A percentile compares a stretch with the other conserved stretches of the same genome.
Evolutionary conservation across 2,329 filamentous ascomycete genomes (phyloP).

Genomic region (Nothophoma quercina): DNA sequence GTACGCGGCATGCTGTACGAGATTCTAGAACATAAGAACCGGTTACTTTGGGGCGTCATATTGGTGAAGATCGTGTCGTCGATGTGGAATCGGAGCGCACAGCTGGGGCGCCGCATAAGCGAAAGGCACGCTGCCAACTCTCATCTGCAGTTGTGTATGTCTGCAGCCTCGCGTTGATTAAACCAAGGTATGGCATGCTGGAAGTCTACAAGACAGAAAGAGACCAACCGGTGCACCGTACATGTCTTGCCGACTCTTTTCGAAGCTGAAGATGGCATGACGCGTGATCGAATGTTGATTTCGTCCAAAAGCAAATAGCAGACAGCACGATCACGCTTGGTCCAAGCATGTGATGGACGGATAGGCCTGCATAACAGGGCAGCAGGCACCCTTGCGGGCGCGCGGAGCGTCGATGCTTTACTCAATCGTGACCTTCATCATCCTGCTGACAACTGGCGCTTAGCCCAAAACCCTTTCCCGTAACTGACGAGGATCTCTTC

Average conservation of each 20-base stretch:
- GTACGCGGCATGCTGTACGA: not conserved
- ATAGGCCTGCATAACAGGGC: no score
- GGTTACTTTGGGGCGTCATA: not conserved
- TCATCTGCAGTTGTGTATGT: no score
- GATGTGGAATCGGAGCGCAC: not conserved
- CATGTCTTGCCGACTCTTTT: no score
- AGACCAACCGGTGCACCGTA: no score
- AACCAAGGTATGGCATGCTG: no score
- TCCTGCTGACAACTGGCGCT: conserved; percentile 33
- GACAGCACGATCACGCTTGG: no score
- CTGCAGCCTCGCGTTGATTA: no score
- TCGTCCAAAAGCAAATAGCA: no score
- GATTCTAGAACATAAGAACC: not conserved
- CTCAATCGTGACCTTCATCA: not conserved
- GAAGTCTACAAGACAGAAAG: no score
- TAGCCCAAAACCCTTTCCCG: conserved; percentile 60
- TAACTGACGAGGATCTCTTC: conserved; percentile 63
- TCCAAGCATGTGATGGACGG: not conserved
- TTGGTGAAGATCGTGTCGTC: not conserved
- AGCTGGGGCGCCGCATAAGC: not conserved
- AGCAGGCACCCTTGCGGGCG: not conserved
- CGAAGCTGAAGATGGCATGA: not conserved
- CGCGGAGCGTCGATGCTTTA: not conserved
- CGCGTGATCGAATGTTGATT: not conserved
- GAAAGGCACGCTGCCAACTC: no score